Conservation (phyloP, 768 basidiomycete genomes). For the Naganishia vaughanmartiniae region DNA sequence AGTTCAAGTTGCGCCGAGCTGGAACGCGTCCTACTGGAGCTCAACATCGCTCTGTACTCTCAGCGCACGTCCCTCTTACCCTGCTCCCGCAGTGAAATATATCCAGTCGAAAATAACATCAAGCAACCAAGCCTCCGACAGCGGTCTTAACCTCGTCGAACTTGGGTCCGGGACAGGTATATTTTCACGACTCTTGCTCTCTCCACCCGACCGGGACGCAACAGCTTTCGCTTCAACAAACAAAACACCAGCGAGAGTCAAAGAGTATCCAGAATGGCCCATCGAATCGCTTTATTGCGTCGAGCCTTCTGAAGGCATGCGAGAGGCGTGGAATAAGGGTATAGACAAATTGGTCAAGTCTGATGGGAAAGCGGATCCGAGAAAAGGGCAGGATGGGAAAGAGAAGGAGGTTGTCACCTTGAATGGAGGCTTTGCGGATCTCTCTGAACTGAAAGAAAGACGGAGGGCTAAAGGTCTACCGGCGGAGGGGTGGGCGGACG, state of each 20-base stretch:
- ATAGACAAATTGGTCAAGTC: constrained; percentile 8
- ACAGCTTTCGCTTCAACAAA: constrained; percentile 2
- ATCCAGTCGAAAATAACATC: constrained; percentile 55
- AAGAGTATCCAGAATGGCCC: constrained; percentile 51
- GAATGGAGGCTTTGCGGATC: constrained; percentile 48
- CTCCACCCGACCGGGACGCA: constrained; percentile 33
- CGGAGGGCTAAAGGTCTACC: constrained; percentile 16
- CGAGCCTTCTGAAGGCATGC: constrained; percentile 84
- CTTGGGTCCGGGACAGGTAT: constrained; percentile 84
- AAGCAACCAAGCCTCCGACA: constrained; percentile 52
- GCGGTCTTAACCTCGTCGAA: constrained; percentile 54
- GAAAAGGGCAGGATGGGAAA: neutral
- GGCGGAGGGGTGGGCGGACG: constrained; percentile 37
- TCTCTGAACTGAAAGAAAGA: constrained; percentile 30
- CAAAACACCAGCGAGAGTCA: constrained; percentile 52
- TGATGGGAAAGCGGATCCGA: constrained; percentile 26
- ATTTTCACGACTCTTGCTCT: constrained; percentile 75
- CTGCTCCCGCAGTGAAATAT: constrained; percentile 60
- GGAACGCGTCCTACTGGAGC: neutral
- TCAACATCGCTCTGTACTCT: neutral
- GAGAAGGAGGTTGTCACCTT: constrained; percentile 34
- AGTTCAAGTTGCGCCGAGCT: neutral
- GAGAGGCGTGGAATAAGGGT: constrained; percentile 64
- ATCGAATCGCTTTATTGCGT: constrained; percentile 65
- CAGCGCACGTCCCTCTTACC: constrained; percentile 82